A percentile compares a stretch with the other conserved stretches of the same genome.
Evolutionary conservation across 2,329 filamentous ascomycete species (phyloP).

Genomic region (Talaromyces sp.): DNA sequence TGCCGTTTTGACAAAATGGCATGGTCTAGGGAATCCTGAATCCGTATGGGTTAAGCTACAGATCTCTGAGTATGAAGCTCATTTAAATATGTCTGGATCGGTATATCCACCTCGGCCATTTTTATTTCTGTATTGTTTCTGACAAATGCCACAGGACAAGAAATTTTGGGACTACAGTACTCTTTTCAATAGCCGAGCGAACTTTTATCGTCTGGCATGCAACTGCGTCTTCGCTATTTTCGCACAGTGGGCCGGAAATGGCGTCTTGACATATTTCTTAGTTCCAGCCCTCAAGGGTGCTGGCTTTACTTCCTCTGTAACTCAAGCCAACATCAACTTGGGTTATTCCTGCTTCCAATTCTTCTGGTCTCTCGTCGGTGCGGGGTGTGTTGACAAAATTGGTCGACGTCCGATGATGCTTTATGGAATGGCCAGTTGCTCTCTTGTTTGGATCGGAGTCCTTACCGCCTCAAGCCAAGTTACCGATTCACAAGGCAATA

Average conservation of each 20-base stretch:
- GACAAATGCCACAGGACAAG: conserved; percentile 36
- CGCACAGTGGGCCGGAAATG: conserved; percentile 31
- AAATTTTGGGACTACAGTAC: conserved; percentile 58
- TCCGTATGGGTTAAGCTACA: conserved; percentile 40
- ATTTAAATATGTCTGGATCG: conserved; percentile 25
- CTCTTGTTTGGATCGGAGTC: not conserved
- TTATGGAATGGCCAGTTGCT: not conserved
- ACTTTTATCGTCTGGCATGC: conserved; percentile 46
- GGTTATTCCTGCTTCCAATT: not conserved
- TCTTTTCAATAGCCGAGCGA: conserved; percentile 45
- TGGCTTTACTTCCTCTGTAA: not conserved
- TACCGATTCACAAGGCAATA: too few relatives aligned
- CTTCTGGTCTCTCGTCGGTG: not conserved
- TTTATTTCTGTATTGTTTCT: too few relatives aligned
- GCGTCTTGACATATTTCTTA: conserved; percentile 15
- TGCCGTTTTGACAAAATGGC: conserved; percentile 37
- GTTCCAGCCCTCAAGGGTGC: not conserved
- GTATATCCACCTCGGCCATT: conserved; percentile 16
- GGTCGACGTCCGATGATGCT: not conserved
- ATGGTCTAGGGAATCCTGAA: conserved; percentile 38
- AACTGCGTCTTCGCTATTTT: conserved; percentile 31
- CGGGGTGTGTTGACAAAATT: not conserved
- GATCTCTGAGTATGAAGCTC: conserved; percentile 36
- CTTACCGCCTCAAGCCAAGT: not conserved
- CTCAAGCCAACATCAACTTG: not conserved